Evolutionary conservation across 1,139 yeast genomes (phyloP), one percentile per base, ranked within the genome.

Genomic region (Nakaseomyces nivariensis): DNA sequence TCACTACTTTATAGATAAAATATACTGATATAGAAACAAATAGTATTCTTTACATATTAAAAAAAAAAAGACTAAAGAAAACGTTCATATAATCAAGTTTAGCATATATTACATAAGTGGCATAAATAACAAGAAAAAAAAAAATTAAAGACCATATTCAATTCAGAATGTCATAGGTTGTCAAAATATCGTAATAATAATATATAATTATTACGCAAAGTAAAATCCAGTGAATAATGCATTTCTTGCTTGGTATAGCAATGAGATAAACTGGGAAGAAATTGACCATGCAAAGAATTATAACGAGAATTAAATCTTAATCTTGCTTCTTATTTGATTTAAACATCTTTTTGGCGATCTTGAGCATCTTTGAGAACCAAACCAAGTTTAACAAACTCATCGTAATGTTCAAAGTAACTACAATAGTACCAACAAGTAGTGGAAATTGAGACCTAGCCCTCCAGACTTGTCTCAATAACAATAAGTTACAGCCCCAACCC

Each of bases 361-460:
- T 67, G 40, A 90, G 61, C 98, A 92, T 92, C 69, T 89, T 90
- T 55, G 75, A 72, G 70, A 90, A 89, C 76, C 76, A 72, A 38
- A 68, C 54, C 17, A 81, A 71, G 66, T 92, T 92, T 60, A 92
- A 73, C 1, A 70, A 52, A 60, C 88, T 82, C 62, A 92, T 75
- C 3, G 77, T 68, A 31, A 81, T 51, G 67, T 90, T 92, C 55
- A 88, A 70, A 0, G 63, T 54, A 56, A 87, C 70, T 46, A 85
- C 75, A 7, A 76, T 58, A 6, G 65, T 34, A 0, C 81, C 72
- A 27, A 72, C 67, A 59, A 73, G 70, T 54, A 70, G 49, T n/a
- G 78, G 75, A 47, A 76, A 64, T 36, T 72, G 60, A 9, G 57
- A 58, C 40, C 73, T 72, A 26, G 68, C 71, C 9, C 61, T 54